A percentile compares a stretch with the other conserved stretches of the same genome.
These are phyloP conservation scores for Teunomyces lycoperdinae DNA, from an alignment of 805 yeast species.

Conservation along the genomic window DNA sequence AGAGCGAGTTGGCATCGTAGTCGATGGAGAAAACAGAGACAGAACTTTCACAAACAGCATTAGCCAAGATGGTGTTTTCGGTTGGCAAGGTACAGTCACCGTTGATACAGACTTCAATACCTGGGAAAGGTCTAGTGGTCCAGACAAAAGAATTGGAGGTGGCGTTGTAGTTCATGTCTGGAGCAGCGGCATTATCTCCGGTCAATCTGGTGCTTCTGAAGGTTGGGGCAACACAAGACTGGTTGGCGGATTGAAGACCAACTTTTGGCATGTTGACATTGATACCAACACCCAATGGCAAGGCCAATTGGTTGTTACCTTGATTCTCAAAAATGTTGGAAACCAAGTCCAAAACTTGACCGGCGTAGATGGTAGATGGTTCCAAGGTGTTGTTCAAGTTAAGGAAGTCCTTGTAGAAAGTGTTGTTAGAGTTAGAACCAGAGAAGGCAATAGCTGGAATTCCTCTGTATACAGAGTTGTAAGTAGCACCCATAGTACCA, in stretches of 20 bases:
- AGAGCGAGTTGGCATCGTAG: constrained; percentile 24
- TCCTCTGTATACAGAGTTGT: constrained; percentile 47
- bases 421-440: constrained; percentile 49
- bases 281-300: constrained; percentile 46
- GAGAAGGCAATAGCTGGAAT: constrained; percentile 50
- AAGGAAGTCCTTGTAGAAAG: constrained; percentile 46
- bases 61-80: constrained; percentile 31
- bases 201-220: constrained; percentile 46
- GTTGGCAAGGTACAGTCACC: constrained; percentile 47
- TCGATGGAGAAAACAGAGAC: constrained; percentile 27
- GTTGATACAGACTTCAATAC: constrained; percentile 26
- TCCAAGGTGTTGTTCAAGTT: constrained; percentile 36
- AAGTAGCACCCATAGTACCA: constrained; percentile 54
- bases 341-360: constrained; percentile 38
- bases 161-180: constrained; percentile 36
- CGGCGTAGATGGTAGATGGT: constrained; percentile 46
- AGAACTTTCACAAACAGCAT: constrained; percentile 24
- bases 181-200: constrained; percentile 35
- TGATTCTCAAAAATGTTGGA: constrained; percentile 33
- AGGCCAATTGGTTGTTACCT: constrained; percentile 33
- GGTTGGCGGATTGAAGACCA: constrained; percentile 24
- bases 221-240: constrained; percentile 42
- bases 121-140: constrained; percentile 10
- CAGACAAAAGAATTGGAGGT: constrained; percentile 30
- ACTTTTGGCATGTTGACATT: constrained; percentile 50